Base-by-base conservation (phyloP, 345 rosid species). In the Euphorbia pulcherrima region DNA sequence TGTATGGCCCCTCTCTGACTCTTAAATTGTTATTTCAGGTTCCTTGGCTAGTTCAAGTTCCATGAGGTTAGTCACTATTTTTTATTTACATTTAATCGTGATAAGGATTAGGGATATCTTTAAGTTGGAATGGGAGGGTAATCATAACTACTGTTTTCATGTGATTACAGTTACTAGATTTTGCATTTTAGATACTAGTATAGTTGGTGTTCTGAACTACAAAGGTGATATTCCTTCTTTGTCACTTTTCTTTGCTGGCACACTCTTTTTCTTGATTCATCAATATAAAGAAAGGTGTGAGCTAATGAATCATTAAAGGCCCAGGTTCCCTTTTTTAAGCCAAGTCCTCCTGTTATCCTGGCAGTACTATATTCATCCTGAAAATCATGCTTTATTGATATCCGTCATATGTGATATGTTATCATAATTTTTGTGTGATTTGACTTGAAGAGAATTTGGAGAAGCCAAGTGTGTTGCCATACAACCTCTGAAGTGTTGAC, bases 1-100 rank as follows among this genome's bases (percentile, higher is more conserved):
- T 44, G 6, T 59, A 3, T 57, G 48, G 6, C 20, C 4, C 9
- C 27, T 26, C 6, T 21, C 11, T 0, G 28, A n/a, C 21, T 13
- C 59, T 56, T 65, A 16, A 27, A 29, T 44, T 12, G 61, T 27
- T 62, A 21, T 23, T 64, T 63, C 84, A 87, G 96, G 88, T 66
- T 69, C 72, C 74, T 68, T 70, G 24, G 72, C 68, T n/a, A 75
- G 81, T 73, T 70, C 69, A 23, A 75, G 80, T 68, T 62, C 71
- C 39, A 60, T 41, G 20, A 84, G 88, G 88, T 82, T 70, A 74
- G 83, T 70, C 39, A 16, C 44, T 23, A 23, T 27, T 40, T 18
- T 64, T 21, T 59, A 39, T 64, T 26, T 9, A n/a, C 39, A 41
- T 39, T 54, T 57, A 29, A 54, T 56, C 16, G 23, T n/a, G 21